phyloP scores from a whole-genome alignment of 208 protist species.

The Strigomonas oncopelti region DNA sequence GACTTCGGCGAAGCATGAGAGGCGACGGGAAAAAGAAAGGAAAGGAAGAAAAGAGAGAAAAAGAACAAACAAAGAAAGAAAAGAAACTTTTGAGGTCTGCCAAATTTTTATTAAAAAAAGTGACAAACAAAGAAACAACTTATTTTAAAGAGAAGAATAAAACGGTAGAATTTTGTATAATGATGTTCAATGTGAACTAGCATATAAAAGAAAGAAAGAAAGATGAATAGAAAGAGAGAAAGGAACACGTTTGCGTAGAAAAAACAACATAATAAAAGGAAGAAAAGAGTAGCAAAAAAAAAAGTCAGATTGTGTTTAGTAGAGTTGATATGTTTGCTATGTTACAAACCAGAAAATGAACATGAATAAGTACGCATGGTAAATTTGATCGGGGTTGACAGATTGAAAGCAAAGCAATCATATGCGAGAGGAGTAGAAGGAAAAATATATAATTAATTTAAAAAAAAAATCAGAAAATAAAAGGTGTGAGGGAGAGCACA shows the following conservation, averaged over 20 bases:
- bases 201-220: not conserved
- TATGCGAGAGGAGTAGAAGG: not conserved
- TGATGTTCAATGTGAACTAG: not conserved
- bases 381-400: not conserved
- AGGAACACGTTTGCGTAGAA: not conserved
- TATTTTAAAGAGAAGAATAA: constrained; percentile 5
- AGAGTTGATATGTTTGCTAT: not conserved
- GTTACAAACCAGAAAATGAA: constrained; percentile 1
- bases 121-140: constrained; percentile 15
- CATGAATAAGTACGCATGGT: not conserved
- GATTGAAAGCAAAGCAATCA: not conserved
- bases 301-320: too few relatives aligned
- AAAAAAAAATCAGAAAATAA: constrained; percentile 1
- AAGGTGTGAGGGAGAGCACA: not conserved
- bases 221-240: constrained; percentile 13
- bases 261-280: constrained; percentile 2
- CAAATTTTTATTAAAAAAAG: not conserved
- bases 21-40: constrained; percentile 9
- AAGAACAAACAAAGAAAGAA: constrained; percentile 17
- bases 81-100: constrained; percentile 4
- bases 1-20: constrained; percentile 16
- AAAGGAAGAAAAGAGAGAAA: constrained; percentile 12
- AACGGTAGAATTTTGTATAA: not conserved
- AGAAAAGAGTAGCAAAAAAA: not conserved
- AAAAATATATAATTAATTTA: not conserved